Evolutionary conservation across 257 asterid genomes (phyloP).

Genomic region (Euphrasia confusa): DNA sequence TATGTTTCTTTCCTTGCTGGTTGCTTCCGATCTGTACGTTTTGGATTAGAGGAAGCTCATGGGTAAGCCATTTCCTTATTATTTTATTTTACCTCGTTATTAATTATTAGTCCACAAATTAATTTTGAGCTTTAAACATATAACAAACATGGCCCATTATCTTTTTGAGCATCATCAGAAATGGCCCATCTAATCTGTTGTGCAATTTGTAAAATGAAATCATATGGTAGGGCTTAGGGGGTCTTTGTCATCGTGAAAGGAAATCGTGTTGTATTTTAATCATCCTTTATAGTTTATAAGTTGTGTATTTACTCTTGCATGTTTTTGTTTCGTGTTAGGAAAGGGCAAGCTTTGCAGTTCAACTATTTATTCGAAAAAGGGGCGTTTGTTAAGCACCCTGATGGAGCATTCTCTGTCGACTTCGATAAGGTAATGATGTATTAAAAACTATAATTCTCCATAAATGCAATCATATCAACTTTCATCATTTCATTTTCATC

Average conservation of each 20-base stretch:
- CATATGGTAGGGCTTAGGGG: too few relatives aligned
- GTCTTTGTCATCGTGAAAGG: not conserved
- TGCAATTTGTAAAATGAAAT: not conserved
- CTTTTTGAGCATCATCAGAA: not conserved
- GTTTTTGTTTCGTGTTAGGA: conserved; percentile 37
- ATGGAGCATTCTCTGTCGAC: conserved; percentile 69
- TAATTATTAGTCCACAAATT: not conserved
- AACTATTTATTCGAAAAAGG: conserved; percentile 79
- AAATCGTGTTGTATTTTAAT: not conserved
- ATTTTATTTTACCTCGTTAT: not conserved
- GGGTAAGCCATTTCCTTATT: conserved; percentile 34
- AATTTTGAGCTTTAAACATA: not conserved
- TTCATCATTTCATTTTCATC: not conserved
- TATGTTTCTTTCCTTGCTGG: conserved; percentile 94
- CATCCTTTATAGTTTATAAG: not conserved
- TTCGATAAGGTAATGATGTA: conserved; percentile 63
- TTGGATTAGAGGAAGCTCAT: conserved; percentile 94
- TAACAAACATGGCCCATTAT: not conserved
- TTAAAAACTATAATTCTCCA: not conserved
- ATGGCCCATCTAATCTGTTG: not conserved
- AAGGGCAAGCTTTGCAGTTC: conserved; percentile 95
- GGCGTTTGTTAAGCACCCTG: conserved; percentile 51
- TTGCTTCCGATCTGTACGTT: conserved; percentile 92
- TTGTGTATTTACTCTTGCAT: not conserved
- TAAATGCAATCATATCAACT: not conserved